Conservation (phyloP, 2,329 filamentous ascomycete species). For the Fusarium caatingaense region DNA sequence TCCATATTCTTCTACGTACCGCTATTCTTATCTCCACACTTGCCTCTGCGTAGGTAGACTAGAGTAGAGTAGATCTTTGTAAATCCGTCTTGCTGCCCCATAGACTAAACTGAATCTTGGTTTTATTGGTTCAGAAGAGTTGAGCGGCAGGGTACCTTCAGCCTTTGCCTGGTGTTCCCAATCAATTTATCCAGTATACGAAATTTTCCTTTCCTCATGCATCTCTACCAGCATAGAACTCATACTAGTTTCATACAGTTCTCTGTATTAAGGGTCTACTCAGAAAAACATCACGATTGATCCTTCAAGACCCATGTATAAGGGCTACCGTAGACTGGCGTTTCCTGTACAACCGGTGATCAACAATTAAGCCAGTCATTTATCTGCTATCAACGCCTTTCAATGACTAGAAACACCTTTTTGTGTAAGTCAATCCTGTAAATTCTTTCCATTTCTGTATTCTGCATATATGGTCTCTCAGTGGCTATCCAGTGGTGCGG, state of each 20-base stretch:
- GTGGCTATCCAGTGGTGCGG: conserved; percentile 29
- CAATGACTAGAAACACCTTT: not conserved
- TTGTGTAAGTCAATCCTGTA: not conserved
- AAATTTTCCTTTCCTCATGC: too few species aligned
- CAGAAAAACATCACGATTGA: conserved; percentile 1
- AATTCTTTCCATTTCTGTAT: not conserved
- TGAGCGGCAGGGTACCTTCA: not conserved
- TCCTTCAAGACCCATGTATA: conserved; percentile 3
- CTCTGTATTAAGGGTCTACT: not conserved
- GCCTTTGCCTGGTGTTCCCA: not conserved
- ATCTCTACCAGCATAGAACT: not conserved
- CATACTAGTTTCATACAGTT: not conserved
- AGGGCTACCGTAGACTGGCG: not conserved
- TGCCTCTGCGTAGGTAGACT: conserved; percentile 13
- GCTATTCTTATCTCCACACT: conserved; percentile 14
- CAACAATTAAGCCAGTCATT: conserved; percentile 1
- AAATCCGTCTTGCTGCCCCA: conserved; percentile 13
- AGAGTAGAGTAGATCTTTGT: conserved; percentile 19
- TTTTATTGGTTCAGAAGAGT: not conserved
- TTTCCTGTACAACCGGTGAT: conserved; percentile 21
- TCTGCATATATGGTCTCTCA: conserved; percentile 1
- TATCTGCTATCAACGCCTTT: not conserved
- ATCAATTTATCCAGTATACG: not conserved
- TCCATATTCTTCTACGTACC: not conserved
- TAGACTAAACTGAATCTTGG: conserved; percentile 19